Base-by-base conservation (phyloP, 768 basidiomycete species). In the Trametes cubensis region DNA sequence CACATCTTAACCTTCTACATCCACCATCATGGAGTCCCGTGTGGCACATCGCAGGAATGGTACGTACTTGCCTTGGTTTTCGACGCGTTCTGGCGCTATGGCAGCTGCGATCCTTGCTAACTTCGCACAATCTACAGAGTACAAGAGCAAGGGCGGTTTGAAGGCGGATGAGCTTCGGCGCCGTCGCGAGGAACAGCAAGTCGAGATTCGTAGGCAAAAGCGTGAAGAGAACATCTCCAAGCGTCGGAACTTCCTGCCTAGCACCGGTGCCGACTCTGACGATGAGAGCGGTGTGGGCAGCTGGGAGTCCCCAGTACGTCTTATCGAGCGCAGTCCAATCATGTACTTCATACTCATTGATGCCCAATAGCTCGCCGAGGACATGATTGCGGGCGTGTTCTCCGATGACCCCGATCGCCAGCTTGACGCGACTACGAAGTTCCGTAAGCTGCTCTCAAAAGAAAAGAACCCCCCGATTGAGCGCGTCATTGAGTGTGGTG, bases 401-500 rank as follows among this genome's bases (percentile, higher is more conserved):
- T 94, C 92, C 23, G 88, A 95, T 54, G 90, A 95, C 74, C 80
- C 89, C 30, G 94, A 97, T 61, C 89, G 86, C 69, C 97, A 99
- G 77, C 81, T 96, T 62, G 95, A 98, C 75, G 92, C 96, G 73
- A 98, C 97, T 18, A 98, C 94, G 72, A 96, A 92, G 78, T 98
- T 98, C 83, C 89, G 97, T 71, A 99, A 98, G 79, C 84, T 99
- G 42, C 85, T 99, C 66, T 98, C 95, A 67, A 99, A 99, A 80
- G 97, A 99, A 80, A 96, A 95, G 81, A 99, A 98, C 75, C 97
- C 97, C 49, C 97, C 96, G 20, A 99, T 99, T 74, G 97, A 99
- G 75, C 87, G 89, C 75, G 97, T 99, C 68, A 98, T 96, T 74
- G 93, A 95, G 69, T 97, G 95, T 76, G 92, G 94, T 60, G 97